phyloP scores from a whole-genome alignment of 352 stramenopile species.

The Phytophthora sansomeana region DNA sequence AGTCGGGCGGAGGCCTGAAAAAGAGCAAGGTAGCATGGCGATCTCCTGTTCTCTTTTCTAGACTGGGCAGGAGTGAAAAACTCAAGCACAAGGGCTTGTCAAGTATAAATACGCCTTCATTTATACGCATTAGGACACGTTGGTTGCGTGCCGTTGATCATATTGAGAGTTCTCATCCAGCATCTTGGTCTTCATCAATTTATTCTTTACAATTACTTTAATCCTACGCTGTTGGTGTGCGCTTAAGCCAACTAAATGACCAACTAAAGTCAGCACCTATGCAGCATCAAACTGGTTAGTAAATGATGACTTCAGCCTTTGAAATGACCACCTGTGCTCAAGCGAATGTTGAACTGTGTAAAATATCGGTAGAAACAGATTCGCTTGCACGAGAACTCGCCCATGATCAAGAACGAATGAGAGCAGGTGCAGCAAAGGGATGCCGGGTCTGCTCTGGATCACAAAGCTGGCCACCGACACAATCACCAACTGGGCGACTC shows the following conservation, averaged over 20 bases:
- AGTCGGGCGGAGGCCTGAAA: not conserved
- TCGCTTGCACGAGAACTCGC: conserved; percentile 23
- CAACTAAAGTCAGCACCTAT: conserved; percentile 1
- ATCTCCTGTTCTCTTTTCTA: not conserved
- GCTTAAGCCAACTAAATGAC: not conserved
- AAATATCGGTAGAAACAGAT: conserved; percentile 28
- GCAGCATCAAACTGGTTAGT: not conserved
- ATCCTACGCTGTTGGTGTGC: not conserved
- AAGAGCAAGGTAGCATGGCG: conserved; percentile 5
- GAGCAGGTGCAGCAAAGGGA: conserved; percentile 25
- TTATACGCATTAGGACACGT: not conserved
- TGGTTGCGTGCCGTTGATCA: not conserved
- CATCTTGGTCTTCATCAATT: no score
- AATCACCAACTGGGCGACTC: conserved; percentile 13
- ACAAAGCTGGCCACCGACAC: conserved; percentile 2
- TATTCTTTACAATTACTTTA: no score
- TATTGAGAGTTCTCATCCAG: conserved; percentile 2
- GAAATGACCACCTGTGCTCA: conserved; percentile 6
- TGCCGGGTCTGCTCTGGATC: conserved; percentile 15
- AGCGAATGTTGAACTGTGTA: conserved; percentile 36
- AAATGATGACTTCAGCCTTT: not conserved
- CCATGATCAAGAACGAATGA: conserved; percentile 23
- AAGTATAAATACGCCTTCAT: conserved; percentile 8
- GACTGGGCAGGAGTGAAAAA: not conserved
- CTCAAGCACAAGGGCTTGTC: not conserved